A percentile compares a stretch with the other conserved stretches of the same genome.
Conservation (phyloP, 495 filamentous ascomycete species). For the Aspergillus ostianus region DNA sequence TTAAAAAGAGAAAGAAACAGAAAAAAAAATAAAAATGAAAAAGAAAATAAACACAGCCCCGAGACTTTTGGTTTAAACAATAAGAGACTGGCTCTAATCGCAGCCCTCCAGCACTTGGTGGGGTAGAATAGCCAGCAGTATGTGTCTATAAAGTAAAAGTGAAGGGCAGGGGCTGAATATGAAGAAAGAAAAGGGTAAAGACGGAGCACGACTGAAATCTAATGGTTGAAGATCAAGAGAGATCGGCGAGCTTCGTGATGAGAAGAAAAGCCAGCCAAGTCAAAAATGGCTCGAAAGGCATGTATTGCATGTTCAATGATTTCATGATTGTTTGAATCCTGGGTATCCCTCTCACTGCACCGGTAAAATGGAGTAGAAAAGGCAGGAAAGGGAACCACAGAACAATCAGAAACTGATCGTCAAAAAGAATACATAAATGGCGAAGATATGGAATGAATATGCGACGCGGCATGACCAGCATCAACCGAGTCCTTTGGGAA, state of each 20-base stretch:
- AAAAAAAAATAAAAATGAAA: conserved; percentile 19
- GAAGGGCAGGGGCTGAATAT: conserved; percentile 10
- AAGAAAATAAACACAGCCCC: conserved; percentile 16
- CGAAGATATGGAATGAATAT: conserved; percentile 9
- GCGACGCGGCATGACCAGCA: conserved; percentile 43
- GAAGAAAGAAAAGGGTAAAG: background rate
- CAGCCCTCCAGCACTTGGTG: conserved; percentile 30
- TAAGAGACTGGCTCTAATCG: conserved; percentile 16
- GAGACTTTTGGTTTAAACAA: conserved; percentile 16
- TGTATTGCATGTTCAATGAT: conserved; percentile 33
- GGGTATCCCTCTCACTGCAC: background rate
- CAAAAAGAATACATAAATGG: conserved; percentile 22
- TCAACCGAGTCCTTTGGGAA: conserved; percentile 31
- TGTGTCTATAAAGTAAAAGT: conserved; percentile 17
- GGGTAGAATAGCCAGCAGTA: conserved; percentile 18
- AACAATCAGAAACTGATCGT: background rate
- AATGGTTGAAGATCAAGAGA: background rate
- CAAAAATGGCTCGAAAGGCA: conserved; percentile 14
- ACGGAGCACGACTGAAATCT: background rate
- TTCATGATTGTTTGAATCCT: conserved; percentile 23
- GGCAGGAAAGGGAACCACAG: background rate
- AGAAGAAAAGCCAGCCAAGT: conserved; percentile 3
- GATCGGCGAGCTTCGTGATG: background rate
- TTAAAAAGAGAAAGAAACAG: conserved; percentile 16
- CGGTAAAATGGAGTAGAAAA: background rate